Conservation (phyloP, 768 basidiomycete species). For the Suillus occidentalis region DNA sequence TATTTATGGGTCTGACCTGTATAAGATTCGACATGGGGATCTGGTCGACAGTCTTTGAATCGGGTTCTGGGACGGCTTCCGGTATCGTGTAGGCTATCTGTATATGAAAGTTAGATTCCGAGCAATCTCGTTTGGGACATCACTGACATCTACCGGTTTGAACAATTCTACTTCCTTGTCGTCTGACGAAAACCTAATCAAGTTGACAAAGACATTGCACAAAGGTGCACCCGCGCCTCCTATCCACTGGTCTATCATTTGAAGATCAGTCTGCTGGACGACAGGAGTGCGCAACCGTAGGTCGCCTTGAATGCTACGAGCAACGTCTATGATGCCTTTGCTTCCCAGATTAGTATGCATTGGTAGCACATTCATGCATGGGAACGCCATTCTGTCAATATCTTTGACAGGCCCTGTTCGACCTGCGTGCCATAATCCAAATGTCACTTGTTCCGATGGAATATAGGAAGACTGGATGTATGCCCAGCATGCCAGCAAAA, state of each 20-base stretch:
- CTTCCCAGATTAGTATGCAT: constrained; percentile 29
- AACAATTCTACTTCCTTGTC: constrained; percentile 22
- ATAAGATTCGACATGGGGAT: constrained; percentile 24
- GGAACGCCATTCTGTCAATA: constrained; percentile 39
- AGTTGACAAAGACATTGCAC: constrained; percentile 46
- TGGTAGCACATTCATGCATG: constrained; percentile 48
- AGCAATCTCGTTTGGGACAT: background rate
- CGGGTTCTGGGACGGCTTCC: constrained; percentile 5
- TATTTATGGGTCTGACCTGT: constrained; percentile 19
- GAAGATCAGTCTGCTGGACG: constrained; percentile 42
- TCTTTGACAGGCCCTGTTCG: constrained; percentile 36
- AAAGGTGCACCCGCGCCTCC: constrained; percentile 29
- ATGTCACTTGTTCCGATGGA: constrained; percentile 30
- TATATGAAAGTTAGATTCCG: background rate
- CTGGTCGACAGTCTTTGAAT: constrained; percentile 16
- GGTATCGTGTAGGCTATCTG: constrained; percentile 41
- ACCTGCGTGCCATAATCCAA: constrained; percentile 50
- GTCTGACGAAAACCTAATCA: constrained; percentile 36
- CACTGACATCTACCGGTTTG: constrained; percentile 35
- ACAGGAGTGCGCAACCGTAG: constrained; percentile 37
- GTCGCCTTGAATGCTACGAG: constrained; percentile 35
- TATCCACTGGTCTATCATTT: constrained; percentile 38
- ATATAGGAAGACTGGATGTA: constrained; percentile 35
- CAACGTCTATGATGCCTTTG: constrained; percentile 26
- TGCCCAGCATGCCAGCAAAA: constrained; percentile 47